These are phyloP conservation scores for Eutrema japonicum DNA, from an alignment of 345 rosid genomes.

Conservation along the genomic window DNA sequence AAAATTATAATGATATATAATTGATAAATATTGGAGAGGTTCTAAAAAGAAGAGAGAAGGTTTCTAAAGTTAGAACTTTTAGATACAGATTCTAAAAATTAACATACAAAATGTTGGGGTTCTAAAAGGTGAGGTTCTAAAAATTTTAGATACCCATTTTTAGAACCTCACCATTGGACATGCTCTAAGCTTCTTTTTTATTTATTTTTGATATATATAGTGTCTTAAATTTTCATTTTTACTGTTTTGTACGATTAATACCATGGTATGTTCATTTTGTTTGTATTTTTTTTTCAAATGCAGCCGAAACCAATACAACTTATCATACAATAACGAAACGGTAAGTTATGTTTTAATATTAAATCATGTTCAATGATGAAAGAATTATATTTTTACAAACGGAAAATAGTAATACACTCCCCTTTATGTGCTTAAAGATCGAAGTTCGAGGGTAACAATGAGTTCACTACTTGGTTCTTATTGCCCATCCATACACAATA, in stretches of 20 bases:
- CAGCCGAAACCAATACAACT: slow-evolving; percentile 33
- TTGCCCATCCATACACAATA: not conserved
- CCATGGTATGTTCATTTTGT: slow-evolving; percentile 7
- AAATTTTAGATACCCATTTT: too few species aligned
- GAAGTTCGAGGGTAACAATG: too few species aligned
- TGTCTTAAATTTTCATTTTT: not conserved
- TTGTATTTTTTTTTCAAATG: not conserved
- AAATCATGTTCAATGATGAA: not conserved
- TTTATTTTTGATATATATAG: not conserved
- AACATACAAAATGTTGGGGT: too few species aligned
- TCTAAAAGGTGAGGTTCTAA: too few species aligned
- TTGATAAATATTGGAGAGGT: too few species aligned
- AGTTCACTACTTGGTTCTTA: not conserved
- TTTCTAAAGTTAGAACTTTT: too few species aligned
- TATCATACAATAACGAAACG: slow-evolving; percentile 18
- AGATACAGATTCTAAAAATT: too few species aligned
- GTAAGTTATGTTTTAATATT: not conserved
- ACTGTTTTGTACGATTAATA: not conserved
- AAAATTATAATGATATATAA: too few species aligned
- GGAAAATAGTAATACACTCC: not conserved
- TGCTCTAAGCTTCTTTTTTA: slow-evolving; percentile 29
- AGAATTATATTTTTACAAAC: not conserved
- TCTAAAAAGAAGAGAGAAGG: too few species aligned
- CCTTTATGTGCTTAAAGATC: too few species aligned
- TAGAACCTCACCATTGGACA: too few species aligned